A percentile compares a stretch with the other conserved stretches of the same genome.
Evolutionary conservation across 108 stramenopile genomes (phyloP).

Genomic region (Stephanodiscus minutulus): DNA sequence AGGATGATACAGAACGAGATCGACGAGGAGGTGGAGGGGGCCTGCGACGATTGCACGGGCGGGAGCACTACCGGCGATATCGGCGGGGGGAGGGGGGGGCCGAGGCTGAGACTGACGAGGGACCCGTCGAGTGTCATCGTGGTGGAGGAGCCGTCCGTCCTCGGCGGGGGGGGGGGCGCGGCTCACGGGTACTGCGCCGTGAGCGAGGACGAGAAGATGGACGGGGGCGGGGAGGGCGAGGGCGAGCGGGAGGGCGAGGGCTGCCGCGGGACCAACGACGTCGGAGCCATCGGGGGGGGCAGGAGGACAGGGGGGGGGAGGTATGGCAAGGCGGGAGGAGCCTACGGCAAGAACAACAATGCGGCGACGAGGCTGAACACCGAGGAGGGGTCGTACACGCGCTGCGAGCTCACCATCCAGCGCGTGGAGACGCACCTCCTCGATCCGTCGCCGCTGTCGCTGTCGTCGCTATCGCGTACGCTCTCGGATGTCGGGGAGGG

Average conservation of each 20-base stretch:
- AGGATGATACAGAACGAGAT: constrained; percentile 83
- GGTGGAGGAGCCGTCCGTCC: constrained; percentile 52
- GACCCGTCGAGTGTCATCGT: constrained; percentile 24
- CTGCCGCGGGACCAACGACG: too few species aligned
- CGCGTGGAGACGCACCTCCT: constrained; percentile 82
- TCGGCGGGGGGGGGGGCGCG: constrained; percentile 10
- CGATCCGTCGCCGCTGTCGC: constrained; percentile 67
- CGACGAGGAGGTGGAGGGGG: constrained; percentile 42
- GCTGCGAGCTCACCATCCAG: constrained; percentile 75
- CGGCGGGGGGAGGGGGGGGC: constrained; percentile 11
- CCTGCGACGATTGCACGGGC: not conserved
- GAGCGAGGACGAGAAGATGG: constrained; percentile 48
- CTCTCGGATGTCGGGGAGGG: constrained; percentile 27
- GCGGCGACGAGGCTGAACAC: constrained; percentile 25
- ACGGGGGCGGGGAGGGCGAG: not conserved
- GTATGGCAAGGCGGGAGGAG: too few species aligned
- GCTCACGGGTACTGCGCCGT: not conserved
- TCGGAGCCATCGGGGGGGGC: not conserved
- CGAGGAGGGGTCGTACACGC: constrained; percentile 58
- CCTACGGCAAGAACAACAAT: not conserved
- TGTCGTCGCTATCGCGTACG: constrained; percentile 37
- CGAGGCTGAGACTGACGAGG: constrained; percentile 12
- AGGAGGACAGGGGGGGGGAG: constrained; percentile 3
- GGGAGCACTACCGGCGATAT: not conserved
- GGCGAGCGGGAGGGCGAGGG: not conserved